Evolutionary conservation across 768 basidiomycete species (phyloP), one percentile per base, ranked within the genome.

Genomic region (Jaapia argillacea): DNA sequence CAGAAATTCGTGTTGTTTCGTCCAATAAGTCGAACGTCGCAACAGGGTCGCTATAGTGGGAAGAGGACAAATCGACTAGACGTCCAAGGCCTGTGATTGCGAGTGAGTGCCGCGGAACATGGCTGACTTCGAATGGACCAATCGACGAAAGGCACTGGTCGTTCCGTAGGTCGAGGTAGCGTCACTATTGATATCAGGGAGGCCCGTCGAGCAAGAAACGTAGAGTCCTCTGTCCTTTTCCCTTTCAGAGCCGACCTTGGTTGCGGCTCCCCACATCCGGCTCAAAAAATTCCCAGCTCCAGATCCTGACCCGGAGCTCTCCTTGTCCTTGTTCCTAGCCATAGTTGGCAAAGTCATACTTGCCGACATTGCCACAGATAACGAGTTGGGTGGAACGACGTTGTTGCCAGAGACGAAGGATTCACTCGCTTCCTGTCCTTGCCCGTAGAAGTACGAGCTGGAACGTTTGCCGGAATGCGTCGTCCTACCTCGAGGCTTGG

Each of bases 201-300:
- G 50, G 27, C 62, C 64, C 23, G 57, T 52, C 26, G 53, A 51
- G 16, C 52, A 52, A 24, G 36, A 26, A 33, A 35, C 26, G 16
- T 54, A 51, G 31, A 10, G 41, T 5, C 23, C 44, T 45, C 49
- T 49, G 45, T 60, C 54, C 53, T 51, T 60, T 45, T 68, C 61
- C 35, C 55, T 44, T 23, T 53, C 31, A 4, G 55, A 59, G n/a
- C n/a, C n/a, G 2, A 48, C 50, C 54, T 71, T 70, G 21, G 62
- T 72, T 40, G 79, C 77, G 7, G 74, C 77, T 26, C 73, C 83
- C 78, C 82, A 84, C 79, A 85, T 82, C 23, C 83, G 71, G 51
- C 77, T 83, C 40, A 85, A 64, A 57, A 85, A 81, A 20, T 73
- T 68, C 6, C 68, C 69, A 21, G 72, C 58, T n/a, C n/a, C n/a